These are phyloP conservation scores for Magnusiomyces suaveolens DNA, from an alignment of 1,139 yeast species.

Conservation along the genomic window DNA sequence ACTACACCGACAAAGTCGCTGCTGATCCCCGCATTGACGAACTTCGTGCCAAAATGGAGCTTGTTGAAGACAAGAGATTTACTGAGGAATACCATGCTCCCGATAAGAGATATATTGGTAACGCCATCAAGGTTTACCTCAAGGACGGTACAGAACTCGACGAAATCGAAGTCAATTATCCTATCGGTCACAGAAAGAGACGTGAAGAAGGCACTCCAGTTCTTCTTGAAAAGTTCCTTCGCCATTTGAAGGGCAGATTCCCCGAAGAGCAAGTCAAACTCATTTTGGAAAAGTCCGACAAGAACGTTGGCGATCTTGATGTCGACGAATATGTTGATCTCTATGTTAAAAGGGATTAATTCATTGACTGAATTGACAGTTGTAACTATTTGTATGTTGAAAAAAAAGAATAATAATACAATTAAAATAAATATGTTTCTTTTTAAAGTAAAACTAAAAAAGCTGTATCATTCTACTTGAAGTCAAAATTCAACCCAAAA, in stretches of 20 bases:
- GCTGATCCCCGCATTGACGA: constrained; percentile 44
- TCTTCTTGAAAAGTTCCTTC: constrained; percentile 41
- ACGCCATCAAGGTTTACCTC: constrained; percentile 42
- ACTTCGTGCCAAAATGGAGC: constrained; percentile 45
- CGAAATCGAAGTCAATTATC: constrained; percentile 46
- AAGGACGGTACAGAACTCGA: constrained; percentile 46
- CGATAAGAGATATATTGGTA: constrained; percentile 47
- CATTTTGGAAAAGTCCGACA: constrained; percentile 33
- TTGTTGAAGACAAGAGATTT: constrained; percentile 42
- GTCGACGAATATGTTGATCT: constrained; percentile 43
- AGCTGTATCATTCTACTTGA: background rate
- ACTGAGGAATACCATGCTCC: constrained; percentile 48
- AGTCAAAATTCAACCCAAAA: too few relatives aligned
- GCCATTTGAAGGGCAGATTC: constrained; percentile 41
- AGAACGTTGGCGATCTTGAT: constrained; percentile 36
- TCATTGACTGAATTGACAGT: background rate
- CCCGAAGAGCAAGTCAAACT: constrained; percentile 32
- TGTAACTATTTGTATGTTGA: too few relatives aligned
- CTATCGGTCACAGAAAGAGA: constrained; percentile 49
- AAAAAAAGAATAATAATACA: too few relatives aligned
- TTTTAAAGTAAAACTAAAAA: too few relatives aligned
- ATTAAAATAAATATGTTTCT: too few relatives aligned
- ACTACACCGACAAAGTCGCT: constrained; percentile 45
- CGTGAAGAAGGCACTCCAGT: constrained; percentile 52
- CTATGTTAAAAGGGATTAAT: constrained; percentile 27